phyloP scores from a whole-genome alignment of 148 eudicot genomes.

The Heliamphora exappendiculata region DNA sequence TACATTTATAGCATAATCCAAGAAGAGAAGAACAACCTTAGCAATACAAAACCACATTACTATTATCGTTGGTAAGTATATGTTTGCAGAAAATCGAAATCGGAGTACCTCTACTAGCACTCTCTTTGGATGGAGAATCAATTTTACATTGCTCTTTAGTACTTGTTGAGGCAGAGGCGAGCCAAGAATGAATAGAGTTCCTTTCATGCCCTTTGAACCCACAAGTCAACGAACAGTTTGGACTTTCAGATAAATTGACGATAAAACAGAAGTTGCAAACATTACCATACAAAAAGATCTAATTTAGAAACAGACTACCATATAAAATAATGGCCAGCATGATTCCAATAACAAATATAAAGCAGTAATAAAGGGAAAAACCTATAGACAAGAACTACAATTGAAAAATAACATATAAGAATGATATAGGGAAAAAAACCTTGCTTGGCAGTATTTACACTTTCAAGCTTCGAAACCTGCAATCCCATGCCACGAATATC shows the following conservation, averaged over 20 bases:
- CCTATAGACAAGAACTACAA: background rate
- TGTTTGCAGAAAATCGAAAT: background rate
- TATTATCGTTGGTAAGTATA: background rate
- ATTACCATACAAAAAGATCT: background rate
- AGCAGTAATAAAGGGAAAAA: too few relatives aligned
- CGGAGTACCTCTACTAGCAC: slow-evolving; percentile 36
- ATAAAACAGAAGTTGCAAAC: background rate
- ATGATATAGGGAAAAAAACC: slow-evolving; percentile 34
- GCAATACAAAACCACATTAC: background rate
- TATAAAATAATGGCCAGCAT: slow-evolving; percentile 1
- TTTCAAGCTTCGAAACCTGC: slow-evolving; percentile 82
- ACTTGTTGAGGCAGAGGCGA: slow-evolving; percentile 42
- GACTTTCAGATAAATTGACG: slow-evolving; percentile 3
- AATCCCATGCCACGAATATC: slow-evolving; percentile 93
- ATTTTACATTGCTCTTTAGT: slow-evolving; percentile 20
- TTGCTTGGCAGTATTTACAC: slow-evolving; percentile 45
- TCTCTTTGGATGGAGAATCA: slow-evolving; percentile 20
- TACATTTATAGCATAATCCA: background rate
- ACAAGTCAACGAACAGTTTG: slow-evolving; percentile 8
- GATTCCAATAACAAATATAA: background rate
- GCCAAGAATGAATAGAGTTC: slow-evolving; percentile 68
- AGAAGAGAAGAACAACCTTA: background rate
- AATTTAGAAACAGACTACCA: background rate
- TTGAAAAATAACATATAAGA: background rate
- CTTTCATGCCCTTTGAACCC: slow-evolving; percentile 43